Evolutionary conservation across 805 yeast genomes (phyloP).

Genomic region (Saturnispora kantuleensis): DNA sequence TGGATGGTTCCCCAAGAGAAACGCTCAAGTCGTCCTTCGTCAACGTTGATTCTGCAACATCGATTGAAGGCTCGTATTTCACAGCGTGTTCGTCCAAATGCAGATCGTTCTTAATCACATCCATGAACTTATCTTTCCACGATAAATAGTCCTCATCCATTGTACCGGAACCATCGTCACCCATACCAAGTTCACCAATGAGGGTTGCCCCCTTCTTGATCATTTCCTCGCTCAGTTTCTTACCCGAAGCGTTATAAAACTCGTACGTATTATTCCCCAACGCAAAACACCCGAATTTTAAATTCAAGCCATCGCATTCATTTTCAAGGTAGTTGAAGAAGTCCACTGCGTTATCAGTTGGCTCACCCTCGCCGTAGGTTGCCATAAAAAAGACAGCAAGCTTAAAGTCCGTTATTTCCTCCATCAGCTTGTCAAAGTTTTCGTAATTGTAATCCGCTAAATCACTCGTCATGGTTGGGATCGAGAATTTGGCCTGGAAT

Average conservation of each 20-base stretch:
- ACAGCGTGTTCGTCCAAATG: conserved; percentile 5
- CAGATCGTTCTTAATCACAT: conserved; percentile 22
- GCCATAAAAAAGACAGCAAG: conserved; percentile 56
- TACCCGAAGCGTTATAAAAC: conserved; percentile 71
- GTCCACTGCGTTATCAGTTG: conserved; percentile 76
- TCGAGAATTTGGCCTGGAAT: conserved; percentile 68
- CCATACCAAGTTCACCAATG: conserved; percentile 69
- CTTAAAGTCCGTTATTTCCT: conserved; percentile 40
- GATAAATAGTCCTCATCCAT: conserved; percentile 83
- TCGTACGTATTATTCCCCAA: conserved; percentile 90
- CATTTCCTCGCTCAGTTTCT: conserved; percentile 39
- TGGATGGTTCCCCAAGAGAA: conserved; percentile 76
- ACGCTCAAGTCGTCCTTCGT: conserved; percentile 24
- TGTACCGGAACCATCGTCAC: conserved; percentile 87
- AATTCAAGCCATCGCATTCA: not conserved
- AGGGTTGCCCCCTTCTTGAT: conserved; percentile 49
- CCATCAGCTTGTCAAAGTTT: conserved; percentile 37
- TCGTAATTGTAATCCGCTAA: conserved; percentile 31
- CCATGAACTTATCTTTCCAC: conserved; percentile 80
- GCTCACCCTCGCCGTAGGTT: conserved; percentile 96
- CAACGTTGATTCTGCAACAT: conserved; percentile 24
- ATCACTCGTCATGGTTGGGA: conserved; percentile 79
- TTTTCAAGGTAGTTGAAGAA: conserved; percentile 42
- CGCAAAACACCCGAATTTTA: conserved; percentile 62
- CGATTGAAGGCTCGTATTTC: conserved; percentile 52